Evolutionary conservation across 805 yeast species (phyloP), one percentile per base, ranked within the genome.

Genomic region (Hanseniaspora jakobsenii): DNA sequence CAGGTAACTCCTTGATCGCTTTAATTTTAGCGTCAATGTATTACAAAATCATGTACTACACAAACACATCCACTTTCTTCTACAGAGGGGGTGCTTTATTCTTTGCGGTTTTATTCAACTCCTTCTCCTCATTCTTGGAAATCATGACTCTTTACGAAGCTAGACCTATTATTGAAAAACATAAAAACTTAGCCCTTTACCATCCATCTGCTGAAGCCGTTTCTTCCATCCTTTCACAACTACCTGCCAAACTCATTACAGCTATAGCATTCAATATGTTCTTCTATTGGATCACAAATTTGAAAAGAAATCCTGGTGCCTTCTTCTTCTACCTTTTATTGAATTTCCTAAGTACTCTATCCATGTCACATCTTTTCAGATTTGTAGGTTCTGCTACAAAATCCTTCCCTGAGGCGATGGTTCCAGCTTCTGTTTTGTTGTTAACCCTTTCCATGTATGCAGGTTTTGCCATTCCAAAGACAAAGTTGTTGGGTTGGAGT

Each of bases 131-230:
- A 6, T 56, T 75, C 44, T 61, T 73, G 50, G 81, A 76, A 59
- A 66, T 76, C 48, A 62, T 71, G 55, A 51, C 72, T 1, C 55
- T 72, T 26, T 75, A 63, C 53, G 75, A 71, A 50, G 66, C 74
- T 26, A 67, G 81, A 53, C 69, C 73, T 16, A 67, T 77, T 49
- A 71, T 74, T 30, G 76, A 72, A 51, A 76, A 77, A 54, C 82
- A 76, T 49, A 69, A 70, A 50, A 66, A 67, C 22, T 76, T 69
- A 52, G 75, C 78, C 1, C 55, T 77, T 31, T 76, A 76, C 51
- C 77, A 70, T 49, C 79, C 81, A 12, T 63, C 75, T 43, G 78
- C 83, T 4, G 78, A 78, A 53, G 80, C 83, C 0, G 52, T 78
- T 34, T 77, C 81, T 0, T 71, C 77, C 2, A 66, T 77, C 47